Conservation (phyloP, 2,329 filamentous ascomycete species). For the Colletotrichum godetiae region DNA sequence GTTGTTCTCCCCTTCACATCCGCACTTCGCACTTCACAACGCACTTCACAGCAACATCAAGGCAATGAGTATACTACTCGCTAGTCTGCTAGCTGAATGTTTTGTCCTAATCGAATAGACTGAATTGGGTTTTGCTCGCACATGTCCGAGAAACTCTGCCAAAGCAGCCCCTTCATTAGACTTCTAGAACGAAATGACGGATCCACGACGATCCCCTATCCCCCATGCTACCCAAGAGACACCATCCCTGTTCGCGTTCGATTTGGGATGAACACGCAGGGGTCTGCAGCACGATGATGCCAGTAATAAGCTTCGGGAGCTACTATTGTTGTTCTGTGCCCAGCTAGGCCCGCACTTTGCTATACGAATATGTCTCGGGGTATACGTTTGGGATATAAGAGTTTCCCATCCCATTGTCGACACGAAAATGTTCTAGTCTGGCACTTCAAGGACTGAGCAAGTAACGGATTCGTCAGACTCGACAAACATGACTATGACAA, state of each 20-base stretch:
- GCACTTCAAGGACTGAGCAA: not conserved
- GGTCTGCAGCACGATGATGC: slow-evolving; percentile 17
- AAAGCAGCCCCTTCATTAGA: not conserved
- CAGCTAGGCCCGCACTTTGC: not conserved
- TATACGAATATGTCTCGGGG: slow-evolving; percentile 6
- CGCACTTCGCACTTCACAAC: not conserved
- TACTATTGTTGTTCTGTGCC: not conserved
- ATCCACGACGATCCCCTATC: slow-evolving; percentile 7
- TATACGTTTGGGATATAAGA: not conserved
- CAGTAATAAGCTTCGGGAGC: slow-evolving; percentile 7
- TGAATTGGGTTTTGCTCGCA: not conserved
- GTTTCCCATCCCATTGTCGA: not conserved
- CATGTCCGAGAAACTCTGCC: not conserved
- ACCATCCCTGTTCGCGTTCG: slow-evolving; percentile 3
- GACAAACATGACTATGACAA: slow-evolving; percentile 6
- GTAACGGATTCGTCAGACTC: not conserved
- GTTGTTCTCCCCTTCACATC: not conserved
- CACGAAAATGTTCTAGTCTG: no score
- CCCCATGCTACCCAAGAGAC: not conserved
- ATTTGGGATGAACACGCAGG: slow-evolving; percentile 25
- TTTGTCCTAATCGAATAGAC: not conserved
- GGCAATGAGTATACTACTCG: not conserved
- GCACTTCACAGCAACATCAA: not conserved
- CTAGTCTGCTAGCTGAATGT: not conserved
- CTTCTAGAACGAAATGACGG: slow-evolving; percentile 12